Percentiles rank a stretch among this genome's conserved stretches.
phyloP scores from a whole-genome alignment of 2,329 filamentous ascomycete species.

The Trematosphaeria pertusa region DNA sequence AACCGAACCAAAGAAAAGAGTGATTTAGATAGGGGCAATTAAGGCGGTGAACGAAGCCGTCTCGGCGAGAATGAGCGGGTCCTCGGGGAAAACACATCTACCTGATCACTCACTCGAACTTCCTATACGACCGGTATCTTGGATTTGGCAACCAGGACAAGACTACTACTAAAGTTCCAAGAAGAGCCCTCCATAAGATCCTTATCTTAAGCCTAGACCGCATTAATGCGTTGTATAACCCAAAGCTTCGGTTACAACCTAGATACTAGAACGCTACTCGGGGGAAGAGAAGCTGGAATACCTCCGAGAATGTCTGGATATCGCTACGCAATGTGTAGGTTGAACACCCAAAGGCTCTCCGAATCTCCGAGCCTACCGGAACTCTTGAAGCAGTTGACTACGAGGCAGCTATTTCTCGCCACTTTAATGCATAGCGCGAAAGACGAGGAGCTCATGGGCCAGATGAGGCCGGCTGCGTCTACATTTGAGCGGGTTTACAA shows the following conservation, averaged over 20 bases:
- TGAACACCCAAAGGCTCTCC: not conserved
- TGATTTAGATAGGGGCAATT: not conserved
- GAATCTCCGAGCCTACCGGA: constrained; percentile 2
- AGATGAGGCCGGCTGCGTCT: not conserved
- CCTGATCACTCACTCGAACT: not conserved
- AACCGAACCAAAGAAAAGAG: not conserved
- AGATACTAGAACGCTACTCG: not conserved
- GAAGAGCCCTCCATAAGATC: not conserved
- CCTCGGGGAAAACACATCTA: not conserved
- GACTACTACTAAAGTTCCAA: not conserved
- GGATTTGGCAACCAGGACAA: not conserved
- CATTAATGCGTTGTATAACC: not conserved
- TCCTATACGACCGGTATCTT: not conserved
- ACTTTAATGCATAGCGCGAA: not conserved
- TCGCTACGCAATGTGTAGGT: not conserved
- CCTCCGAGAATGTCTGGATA: not conserved
- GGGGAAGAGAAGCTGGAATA: not conserved
- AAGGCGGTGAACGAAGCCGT: not conserved
- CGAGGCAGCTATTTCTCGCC: constrained; percentile 2
- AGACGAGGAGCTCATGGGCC: not conserved
- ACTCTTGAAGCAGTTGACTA: not conserved
- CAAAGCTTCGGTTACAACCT: not conserved
- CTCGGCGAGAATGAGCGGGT: not conserved
- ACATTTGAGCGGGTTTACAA: not conserved
- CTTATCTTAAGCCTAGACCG: not conserved